phyloP scores from a whole-genome alignment of 441 rosid species.

The Populus hybrid region DNA sequence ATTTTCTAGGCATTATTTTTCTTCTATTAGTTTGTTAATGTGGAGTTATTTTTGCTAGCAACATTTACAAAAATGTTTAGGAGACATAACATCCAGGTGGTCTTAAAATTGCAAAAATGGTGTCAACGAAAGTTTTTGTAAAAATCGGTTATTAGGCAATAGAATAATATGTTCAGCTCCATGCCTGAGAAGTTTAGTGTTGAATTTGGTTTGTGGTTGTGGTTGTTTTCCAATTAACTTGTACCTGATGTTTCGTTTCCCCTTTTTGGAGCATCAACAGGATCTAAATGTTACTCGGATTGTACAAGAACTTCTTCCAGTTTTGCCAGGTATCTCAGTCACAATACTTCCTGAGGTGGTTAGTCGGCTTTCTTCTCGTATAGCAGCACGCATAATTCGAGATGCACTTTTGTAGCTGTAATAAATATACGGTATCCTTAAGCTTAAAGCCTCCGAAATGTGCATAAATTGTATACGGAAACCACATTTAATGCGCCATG shows the following conservation, averaged over 20 bases:
- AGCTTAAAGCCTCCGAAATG: conserved; percentile 15
- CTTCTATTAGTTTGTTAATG: background rate
- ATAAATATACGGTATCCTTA: background rate
- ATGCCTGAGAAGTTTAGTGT: background rate
- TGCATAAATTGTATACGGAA: conserved; percentile 15
- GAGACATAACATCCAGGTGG: background rate
- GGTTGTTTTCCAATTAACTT: background rate
- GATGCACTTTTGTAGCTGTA: conserved; percentile 50
- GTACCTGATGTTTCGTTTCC: background rate
- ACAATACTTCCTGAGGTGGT: conserved; percentile 75
- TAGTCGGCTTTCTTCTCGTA: conserved; percentile 73
- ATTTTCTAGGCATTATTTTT: background rate
- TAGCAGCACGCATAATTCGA: conserved; percentile 74
- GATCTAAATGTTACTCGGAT: conserved; percentile 50
- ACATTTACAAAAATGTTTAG: background rate
- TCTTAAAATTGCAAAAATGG: background rate
- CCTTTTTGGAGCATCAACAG: conserved; percentile 29
- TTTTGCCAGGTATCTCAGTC: conserved; percentile 80
- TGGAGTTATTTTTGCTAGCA: background rate
- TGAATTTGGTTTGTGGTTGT: background rate
- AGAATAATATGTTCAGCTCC: background rate
- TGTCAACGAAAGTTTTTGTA: background rate
- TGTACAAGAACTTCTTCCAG: conserved; percentile 68
- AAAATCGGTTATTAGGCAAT: background rate
- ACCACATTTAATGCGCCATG: background rate